Evolutionary conservation across 345 rosid genomes (phyloP).

Genomic region (Linum trigynum): DNA sequence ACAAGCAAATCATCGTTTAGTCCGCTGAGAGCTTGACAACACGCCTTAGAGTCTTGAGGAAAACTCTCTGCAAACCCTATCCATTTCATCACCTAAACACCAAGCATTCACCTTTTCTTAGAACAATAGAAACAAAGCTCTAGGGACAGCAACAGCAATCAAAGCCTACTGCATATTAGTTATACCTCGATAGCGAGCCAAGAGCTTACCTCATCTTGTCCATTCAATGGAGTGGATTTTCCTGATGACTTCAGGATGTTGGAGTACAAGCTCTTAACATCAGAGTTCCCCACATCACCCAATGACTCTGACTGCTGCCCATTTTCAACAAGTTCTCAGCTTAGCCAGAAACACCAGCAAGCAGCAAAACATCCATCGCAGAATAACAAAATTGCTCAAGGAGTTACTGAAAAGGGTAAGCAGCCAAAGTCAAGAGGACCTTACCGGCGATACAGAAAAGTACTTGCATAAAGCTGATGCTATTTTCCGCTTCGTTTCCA

Average conservation of each 20-base stretch:
- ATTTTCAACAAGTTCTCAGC: constrained; percentile 5
- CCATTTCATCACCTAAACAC: constrained; percentile 64
- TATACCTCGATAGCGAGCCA: no score
- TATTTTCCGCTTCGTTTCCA: constrained; percentile 33
- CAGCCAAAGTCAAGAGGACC: constrained; percentile 7
- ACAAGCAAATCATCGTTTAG: constrained; percentile 52
- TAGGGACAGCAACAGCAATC: not conserved
- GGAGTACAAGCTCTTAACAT: constrained; percentile 42
- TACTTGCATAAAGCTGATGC: constrained; percentile 48
- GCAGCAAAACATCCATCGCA: no score
- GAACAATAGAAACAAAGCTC: not conserved
- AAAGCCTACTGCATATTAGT: no score
- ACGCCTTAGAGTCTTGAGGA: constrained; percentile 38
- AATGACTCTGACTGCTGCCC: constrained; percentile 31
- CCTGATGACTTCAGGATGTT: constrained; percentile 44
- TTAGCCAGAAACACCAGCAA: not conserved
- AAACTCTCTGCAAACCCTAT: constrained; percentile 49
- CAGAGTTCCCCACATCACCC: constrained; percentile 24
- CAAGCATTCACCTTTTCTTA: constrained; percentile 3
- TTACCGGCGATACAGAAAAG: constrained; percentile 47
- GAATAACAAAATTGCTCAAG: not conserved
- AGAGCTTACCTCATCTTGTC: constrained; percentile 41
- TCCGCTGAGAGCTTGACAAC: constrained; percentile 33
- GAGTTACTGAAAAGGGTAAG: not conserved
- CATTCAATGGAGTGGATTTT: constrained; percentile 21